Evolutionary conservation across 1,284 basidiomycete species (phyloP), one percentile per base, ranked within the genome.

Genomic region (Meira miltonrushii): DNA sequence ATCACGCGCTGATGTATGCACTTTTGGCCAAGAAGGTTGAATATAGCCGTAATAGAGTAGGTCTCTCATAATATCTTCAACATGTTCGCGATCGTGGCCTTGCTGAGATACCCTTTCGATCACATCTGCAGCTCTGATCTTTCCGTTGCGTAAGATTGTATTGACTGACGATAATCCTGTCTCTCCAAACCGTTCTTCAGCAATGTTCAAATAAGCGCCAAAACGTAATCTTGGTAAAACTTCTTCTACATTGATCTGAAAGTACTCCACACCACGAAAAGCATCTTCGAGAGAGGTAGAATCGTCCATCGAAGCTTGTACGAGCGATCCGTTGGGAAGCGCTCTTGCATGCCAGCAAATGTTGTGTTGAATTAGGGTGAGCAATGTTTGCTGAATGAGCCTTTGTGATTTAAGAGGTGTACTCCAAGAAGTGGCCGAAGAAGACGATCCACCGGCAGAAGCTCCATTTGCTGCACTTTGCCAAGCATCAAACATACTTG

Each of bases 321-420:
- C 46, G 21, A 62, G 43, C 10, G 55, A 38, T 13, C 52, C 52
- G 13, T 67, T 59, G 11, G 63, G 59, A 51, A 69, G 64, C 53
- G 64, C 61, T 0, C 59, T 70, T 39, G 71, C 72, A 64, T 80
- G 79, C 68, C 71, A 79, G 39, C 78, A 69, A 55, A 78, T 81
- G 77, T 93, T 92, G 79, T 98, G 93, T 79, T 97, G 93, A 23
- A 93, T 84, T 55, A 98, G 85, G 53, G 88, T 85, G 58, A 97
- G 81, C 51, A 96, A 82, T 28, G 87, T 83, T 19, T 87, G 87
- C 55, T 88, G 85, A 28, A 88, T 83, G 1, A 84, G 85, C 15
- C 86, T 83, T 8, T 86, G 58, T 1, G 67, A 64, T 83, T 71
- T 85, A 86, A 41, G 89, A 85, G 50, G 86, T 86, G 48, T 88